phyloP scores from a whole-genome alignment of 805 yeast genomes.

The Pichia nakasei region DNA sequence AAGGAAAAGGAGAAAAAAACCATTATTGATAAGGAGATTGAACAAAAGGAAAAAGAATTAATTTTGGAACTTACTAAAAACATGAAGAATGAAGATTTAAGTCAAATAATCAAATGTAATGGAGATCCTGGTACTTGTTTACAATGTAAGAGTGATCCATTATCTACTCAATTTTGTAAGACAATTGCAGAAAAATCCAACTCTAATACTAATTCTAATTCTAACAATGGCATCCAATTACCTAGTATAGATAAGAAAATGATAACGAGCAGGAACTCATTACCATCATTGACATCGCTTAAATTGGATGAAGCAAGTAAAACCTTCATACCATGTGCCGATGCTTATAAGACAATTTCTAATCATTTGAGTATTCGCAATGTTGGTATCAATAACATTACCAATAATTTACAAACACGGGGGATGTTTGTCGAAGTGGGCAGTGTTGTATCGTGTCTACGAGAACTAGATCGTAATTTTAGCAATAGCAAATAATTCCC shows the following conservation, averaged over 20 bases:
- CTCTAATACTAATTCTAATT: not conserved
- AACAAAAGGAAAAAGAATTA: slow-evolving; percentile 9
- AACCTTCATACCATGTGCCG: slow-evolving; percentile 76
- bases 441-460: slow-evolving; percentile 73
- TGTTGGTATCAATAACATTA: slow-evolving; percentile 66
- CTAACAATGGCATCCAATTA: not conserved
- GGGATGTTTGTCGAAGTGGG: slow-evolving; percentile 93
- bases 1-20: slow-evolving; percentile 14
- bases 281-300: slow-evolving; percentile 21
- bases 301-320: slow-evolving; percentile 29
- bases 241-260: not conserved
- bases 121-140: slow-evolving; percentile 84
- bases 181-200: slow-evolving; percentile 47
- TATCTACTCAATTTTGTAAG: slow-evolving; percentile 82
- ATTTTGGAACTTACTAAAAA: slow-evolving; percentile 8
- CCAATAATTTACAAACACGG: slow-evolving; percentile 65
- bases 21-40: slow-evolving; percentile 9
- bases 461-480: slow-evolving; percentile 64
- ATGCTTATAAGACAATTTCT: slow-evolving; percentile 80
- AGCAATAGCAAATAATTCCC: not conserved
- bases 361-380: slow-evolving; percentile 69
- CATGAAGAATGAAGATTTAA: slow-evolving; percentile 8
- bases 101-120: slow-evolving; percentile 46
- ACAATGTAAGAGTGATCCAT: slow-evolving; percentile 79
- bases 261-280: not conserved